Base-by-base conservation (phyloP, 2,329 filamentous ascomycete genomes). In the Pyrenochaeta sp. region DNA sequence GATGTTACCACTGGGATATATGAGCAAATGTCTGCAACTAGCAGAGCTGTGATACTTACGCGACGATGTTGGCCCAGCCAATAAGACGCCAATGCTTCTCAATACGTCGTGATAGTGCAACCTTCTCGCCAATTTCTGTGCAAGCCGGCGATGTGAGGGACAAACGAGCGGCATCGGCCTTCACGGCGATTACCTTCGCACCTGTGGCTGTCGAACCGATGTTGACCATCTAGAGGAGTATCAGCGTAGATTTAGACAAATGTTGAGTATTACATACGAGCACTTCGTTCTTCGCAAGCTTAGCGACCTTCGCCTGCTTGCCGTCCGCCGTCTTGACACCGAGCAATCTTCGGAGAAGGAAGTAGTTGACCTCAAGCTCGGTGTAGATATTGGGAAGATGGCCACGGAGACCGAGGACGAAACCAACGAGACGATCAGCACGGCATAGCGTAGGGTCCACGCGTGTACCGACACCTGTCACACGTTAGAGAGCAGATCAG, bases 261-360 rank as follows among this genome's bases (percentile, higher is more conserved):
- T 19, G 3, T 6, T 1, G 15, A 28, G 44, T 19, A 5, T 22
- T 30, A 65, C 64, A 40, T 72, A 76, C 72, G 49, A 99, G 90
- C 74, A 98, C 93, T 81, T 99, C 95, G 82, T 97, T 97, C 89
- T 98, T 99, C 56, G 93, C 85, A 66, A 99, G 86, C 85, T 99
- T 99, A 72, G 93, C 93, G 68, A 99, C 95, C 90, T 99, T 99
- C 75, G 94, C 94, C 82, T 98, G 95, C 86, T 99, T 99, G 78
- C 95, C 95, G 71, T 99, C 95, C 63, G 94, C 93, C 46, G 95
- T 97, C 83, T 96, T 93, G 73, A 99, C 95, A 88, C 95, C 95
- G 56, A 99, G 88, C 62, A 99, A 86, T 72, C 95, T 88, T 72
- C 94, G 91, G 64, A 99, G 90, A 61, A 99, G 86, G 86, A 98